Conservation (phyloP, 2,329 filamentous ascomycete species). For the Paecilomyces formosus region DNA sequence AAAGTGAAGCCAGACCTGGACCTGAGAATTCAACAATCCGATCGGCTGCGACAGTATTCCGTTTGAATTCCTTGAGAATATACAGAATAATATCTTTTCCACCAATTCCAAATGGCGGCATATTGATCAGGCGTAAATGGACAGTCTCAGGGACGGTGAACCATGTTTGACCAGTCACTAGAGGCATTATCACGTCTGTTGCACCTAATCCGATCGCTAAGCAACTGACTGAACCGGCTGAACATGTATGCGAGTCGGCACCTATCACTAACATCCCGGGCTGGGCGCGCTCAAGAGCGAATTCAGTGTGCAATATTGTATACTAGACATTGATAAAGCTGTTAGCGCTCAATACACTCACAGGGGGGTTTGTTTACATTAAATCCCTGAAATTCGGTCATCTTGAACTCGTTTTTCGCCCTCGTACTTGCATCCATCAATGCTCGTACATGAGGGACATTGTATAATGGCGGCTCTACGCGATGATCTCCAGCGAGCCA, state of each 20-base stretch:
- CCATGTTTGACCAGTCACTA: conserved; percentile 43
- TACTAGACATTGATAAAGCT: conserved; percentile 9
- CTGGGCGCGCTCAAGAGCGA: conserved; percentile 36
- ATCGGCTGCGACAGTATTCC: conserved; percentile 40
- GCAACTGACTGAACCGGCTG: conserved; percentile 33
- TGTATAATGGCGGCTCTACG: conserved; percentile 37
- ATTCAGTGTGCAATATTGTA: conserved; percentile 44
- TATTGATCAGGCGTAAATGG: conserved; percentile 34
- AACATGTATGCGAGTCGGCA: conserved; percentile 42
- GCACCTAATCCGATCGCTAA: conserved; percentile 40
- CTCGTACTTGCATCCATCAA: conserved; percentile 31
- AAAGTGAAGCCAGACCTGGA: conserved; percentile 31
- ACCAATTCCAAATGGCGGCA: conserved; percentile 28
- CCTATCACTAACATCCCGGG: conserved; percentile 39
- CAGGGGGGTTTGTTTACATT: conserved; percentile 17
- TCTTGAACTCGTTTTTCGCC: conserved; percentile 34
- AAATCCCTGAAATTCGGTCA: conserved; percentile 37
- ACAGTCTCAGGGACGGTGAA: conserved; percentile 39
- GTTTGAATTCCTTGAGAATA: conserved; percentile 36
- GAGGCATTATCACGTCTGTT: conserved; percentile 39
- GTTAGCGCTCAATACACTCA: conserved; percentile 1
- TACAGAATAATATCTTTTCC: conserved; percentile 43
- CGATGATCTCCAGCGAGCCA: conserved; percentile 46
- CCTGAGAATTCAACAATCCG: conserved; percentile 41
- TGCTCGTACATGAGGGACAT: conserved; percentile 27